Base-by-base conservation (phyloP, 2,329 filamentous ascomycete species). In the Ceratocystis cacaofunesta region DNA sequence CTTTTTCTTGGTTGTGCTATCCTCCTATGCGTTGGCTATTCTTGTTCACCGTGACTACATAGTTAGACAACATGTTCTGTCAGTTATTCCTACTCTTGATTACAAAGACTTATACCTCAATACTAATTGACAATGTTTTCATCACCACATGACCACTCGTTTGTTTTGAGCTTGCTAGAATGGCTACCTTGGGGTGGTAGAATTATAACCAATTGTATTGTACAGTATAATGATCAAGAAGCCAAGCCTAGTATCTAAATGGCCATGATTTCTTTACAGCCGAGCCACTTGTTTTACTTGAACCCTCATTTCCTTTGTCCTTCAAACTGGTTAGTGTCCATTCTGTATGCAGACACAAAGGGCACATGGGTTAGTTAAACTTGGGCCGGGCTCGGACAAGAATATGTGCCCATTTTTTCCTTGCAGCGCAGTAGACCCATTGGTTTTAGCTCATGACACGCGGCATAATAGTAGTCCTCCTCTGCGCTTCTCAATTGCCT, bases 401-500 rank as follows among this genome's bases (percentile, higher is more conserved):
- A 25, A 46, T 19, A 25, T 10, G n/a, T 44, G 60, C 19, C 15
- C 10, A 17, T 43, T 64, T 57, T 57, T 25, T 30, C n/a, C 32
- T 15, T 32, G 4, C 22, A 7, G 25, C 50, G 10, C 5, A 28
- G 19, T 6, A 41, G 43, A 41, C 10, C 15, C 17, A 5, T 22
- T 57, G 8, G 8, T 52, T 61, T 12, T 64, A 19, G 32, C 36
- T 76, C 71, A 80, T 70, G 76, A 78, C 19, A 88, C 85, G 66
- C 90, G 80, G 77, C 88, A 94, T 66, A 96, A 76, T 67, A 90
- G 79, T 75, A 90, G 74, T 0, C 92, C 92, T n/a, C 92, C 92
- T 22, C 90, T 78, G 76, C 85, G 88, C 78, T 84, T 85, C 74
- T 88, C 86, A 66, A 95, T 79, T 67, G 90, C 92, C 76, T 96